Conservation (phyloP, 345 rosid genomes). For the sweet orange (Citrus sinensis) region DNA sequence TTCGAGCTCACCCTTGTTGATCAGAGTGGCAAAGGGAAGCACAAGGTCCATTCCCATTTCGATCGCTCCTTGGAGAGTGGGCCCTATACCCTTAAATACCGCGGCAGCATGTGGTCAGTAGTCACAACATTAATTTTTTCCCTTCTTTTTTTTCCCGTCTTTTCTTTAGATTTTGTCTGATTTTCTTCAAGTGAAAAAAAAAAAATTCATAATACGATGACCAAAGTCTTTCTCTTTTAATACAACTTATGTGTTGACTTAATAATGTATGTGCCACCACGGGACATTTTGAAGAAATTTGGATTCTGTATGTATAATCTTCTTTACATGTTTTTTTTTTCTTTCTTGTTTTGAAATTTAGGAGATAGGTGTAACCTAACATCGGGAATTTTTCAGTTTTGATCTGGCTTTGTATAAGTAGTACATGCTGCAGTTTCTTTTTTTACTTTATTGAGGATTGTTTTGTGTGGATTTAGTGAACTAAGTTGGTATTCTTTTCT, state of each 20-base stretch:
- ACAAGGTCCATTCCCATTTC: constrained; percentile 90
- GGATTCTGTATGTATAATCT: not conserved
- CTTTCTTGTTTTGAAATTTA: not conserved
- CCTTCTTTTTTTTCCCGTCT: no score
- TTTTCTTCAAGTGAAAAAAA: not conserved
- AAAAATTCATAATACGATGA: no score
- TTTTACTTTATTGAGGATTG: not conserved
- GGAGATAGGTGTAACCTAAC: not conserved
- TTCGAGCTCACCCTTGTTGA: constrained; percentile 80
- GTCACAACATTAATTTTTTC: no score
- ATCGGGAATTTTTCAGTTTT: not conserved
- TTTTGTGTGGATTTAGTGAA: not conserved
- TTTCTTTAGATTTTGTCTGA: not conserved
- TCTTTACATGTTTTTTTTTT: not conserved
- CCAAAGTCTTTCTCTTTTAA: no score
- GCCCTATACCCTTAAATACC: constrained; percentile 88
- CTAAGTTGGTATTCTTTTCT: not conserved
- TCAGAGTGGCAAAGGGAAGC: constrained; percentile 82
- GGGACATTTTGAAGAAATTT: not conserved
- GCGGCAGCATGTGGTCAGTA: constrained; percentile 88
- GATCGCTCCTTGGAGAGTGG: constrained; percentile 91
- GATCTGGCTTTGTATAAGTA: not conserved
- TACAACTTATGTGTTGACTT: no score
- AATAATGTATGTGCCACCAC: no score
- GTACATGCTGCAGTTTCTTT: no score